Percentiles rank a stretch among this genome's conserved stretches.
phyloP scores from a whole-genome alignment of 164 flowering plant genomes.

The Aristolochia californica region DNA sequence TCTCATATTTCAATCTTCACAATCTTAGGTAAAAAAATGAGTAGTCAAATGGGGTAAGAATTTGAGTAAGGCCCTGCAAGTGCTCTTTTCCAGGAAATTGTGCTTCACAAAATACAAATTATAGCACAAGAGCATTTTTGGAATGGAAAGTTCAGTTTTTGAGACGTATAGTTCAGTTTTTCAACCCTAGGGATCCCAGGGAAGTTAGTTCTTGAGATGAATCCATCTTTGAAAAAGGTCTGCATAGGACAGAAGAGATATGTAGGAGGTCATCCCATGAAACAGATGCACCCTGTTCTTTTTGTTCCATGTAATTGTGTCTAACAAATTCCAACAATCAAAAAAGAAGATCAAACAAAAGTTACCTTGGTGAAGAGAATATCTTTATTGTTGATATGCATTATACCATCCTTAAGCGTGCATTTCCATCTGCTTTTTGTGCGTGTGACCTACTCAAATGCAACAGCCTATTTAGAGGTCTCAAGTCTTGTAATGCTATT shows the following conservation, averaged over 20 bases:
- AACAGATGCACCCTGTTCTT: not conserved
- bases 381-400: constrained; percentile 82
- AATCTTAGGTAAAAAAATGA: too few relatives aligned
- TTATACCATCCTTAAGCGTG: constrained; percentile 88
- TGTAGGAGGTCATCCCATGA: too few relatives aligned
- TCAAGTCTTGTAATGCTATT: too few relatives aligned
- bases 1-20: too few relatives aligned
- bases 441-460: constrained; percentile 60
- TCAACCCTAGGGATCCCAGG: not conserved
- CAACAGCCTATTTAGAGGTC: not conserved
- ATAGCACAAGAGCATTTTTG: not conserved
- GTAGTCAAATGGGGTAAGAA: too few relatives aligned
- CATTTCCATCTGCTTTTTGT: constrained; percentile 98
- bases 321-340: not conserved
- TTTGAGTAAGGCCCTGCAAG: too few relatives aligned
- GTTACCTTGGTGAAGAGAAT: constrained; percentile 83
- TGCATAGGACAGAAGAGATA: not conserved
- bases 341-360: not conserved
- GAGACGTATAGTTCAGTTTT: not conserved
- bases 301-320: not conserved
- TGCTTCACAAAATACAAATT: not conserved
- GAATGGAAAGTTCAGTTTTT: not conserved
- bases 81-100: too few relatives aligned
- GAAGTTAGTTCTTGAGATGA: not conserved
- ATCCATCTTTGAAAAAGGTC: not conserved